A percentile compares a stretch with the other conserved stretches of the same genome.
These are phyloP conservation scores for Paramyrothecium sp. DNA, from an alignment of 2,329 filamentous ascomycete genomes.

Conservation along the genomic window DNA sequence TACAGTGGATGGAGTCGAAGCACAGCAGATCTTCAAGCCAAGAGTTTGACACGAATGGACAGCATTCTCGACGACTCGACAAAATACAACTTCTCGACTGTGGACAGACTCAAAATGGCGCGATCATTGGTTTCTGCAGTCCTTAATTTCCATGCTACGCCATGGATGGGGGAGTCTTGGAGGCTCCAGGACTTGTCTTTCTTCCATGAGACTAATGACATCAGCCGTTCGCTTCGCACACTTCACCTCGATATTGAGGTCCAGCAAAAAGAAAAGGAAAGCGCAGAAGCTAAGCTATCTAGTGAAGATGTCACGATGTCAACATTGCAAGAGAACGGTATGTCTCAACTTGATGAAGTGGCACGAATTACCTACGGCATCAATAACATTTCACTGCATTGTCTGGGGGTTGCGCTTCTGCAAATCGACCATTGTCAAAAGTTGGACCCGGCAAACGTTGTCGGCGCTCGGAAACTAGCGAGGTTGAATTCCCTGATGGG, in stretches of 20 bases:
- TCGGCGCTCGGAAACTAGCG: conserved; percentile 15
- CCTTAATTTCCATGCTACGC: background rate
- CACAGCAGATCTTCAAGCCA: background rate
- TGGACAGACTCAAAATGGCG: background rate
- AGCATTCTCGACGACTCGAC: background rate
- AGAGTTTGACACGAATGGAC: background rate
- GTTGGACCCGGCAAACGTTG: conserved; percentile 16
- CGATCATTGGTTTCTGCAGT: background rate
- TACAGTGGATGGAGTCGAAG: background rate
- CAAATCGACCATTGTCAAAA: conserved; percentile 21
- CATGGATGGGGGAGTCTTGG: background rate
- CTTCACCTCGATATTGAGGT: background rate
- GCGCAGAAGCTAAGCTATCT: background rate
- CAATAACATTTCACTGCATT: conserved; percentile 20
- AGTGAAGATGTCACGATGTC: background rate
- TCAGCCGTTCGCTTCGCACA: background rate
- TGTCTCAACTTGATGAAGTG: conserved; percentile 3
- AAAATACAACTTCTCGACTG: background rate
- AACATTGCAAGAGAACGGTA: background rate
- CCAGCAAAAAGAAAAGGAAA: background rate
- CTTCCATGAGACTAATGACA: background rate
- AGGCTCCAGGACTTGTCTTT: background rate
- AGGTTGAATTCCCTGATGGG: conserved; percentile 9
- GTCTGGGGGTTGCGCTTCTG: conserved; percentile 22
- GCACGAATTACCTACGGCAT: conserved; percentile 13